Evolutionary conservation across 495 filamentous ascomycete species (phyloP), one percentile per base, ranked within the genome.

Genomic region (Thermothielavioides terrestris): DNA sequence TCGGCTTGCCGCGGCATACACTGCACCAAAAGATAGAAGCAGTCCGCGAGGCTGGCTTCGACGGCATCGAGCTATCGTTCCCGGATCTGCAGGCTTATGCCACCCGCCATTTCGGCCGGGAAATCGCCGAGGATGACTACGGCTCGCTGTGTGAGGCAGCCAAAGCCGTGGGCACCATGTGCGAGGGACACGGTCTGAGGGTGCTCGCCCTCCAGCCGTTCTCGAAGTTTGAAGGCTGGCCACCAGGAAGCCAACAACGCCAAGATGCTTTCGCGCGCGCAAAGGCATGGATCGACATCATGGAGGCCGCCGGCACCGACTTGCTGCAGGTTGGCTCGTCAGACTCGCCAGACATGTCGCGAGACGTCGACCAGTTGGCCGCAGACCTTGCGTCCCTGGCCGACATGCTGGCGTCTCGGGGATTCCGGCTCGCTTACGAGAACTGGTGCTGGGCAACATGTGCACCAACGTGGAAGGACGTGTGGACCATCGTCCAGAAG

Each of bases 381-480:
- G 54, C 64, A 2, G 87, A 91, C 57, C 71, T 91, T 0, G 68
- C 68, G 18, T 69, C 79, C 43, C 70, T 91, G 15, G 78, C 77
- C 11, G 81, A 87, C 40, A 62, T 87, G 49, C 76, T 86, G 2
- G 74, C 77, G 3, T 55, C 67, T 20, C 68, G 75, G 21, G 68
- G 72, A 0, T 77, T 78, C 54, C 70, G 79, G 8, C 63, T 91
- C 10, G 85, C 85, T 1, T 91, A 89, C 51, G 86, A 91, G 62
- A 89, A 89, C 54, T 89, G 86, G 85, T 88, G 84, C 66, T 91
- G 86, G 88, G 81, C 83, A 1, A 82, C 83, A 0, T 77, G 80
- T 25, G 85, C 85, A 0, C 80, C 80, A 5, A 72, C 63, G 6
- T 91, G 85, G 85, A 74, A 70, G 46, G 71, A 78, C 22, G 80